A percentile compares a stretch with the other conserved stretches of the same genome.
Evolutionary conservation across 306 rosid genomes (phyloP).

Genomic region (Casuarina glauca): DNA sequence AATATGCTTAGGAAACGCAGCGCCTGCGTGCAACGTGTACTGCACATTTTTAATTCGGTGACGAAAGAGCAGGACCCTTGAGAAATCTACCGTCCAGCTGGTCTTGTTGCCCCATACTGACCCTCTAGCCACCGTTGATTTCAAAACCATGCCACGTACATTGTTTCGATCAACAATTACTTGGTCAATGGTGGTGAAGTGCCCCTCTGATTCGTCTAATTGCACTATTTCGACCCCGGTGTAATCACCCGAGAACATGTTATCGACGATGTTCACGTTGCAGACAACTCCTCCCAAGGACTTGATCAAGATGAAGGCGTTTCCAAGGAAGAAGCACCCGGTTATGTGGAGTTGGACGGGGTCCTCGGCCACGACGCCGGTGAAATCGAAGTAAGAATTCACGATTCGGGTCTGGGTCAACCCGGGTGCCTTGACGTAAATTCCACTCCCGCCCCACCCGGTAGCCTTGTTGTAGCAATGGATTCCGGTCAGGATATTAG

Average conservation of each 20-base stretch:
- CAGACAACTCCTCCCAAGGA: slow-evolving; percentile 35
- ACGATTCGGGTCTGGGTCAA: slow-evolving; percentile 42
- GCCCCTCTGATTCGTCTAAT: slow-evolving; percentile 30
- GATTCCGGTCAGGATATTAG: slow-evolving; percentile 39
- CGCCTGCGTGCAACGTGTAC: slow-evolving; percentile 33
- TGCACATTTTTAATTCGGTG: slow-evolving; percentile 35
- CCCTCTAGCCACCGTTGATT: slow-evolving; percentile 43
- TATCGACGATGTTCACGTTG: slow-evolving; percentile 35
- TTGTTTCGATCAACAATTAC: slow-evolving; percentile 39
- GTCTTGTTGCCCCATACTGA: slow-evolving; percentile 33
- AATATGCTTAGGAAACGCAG: slow-evolving; percentile 31
- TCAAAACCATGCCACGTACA: slow-evolving; percentile 36
- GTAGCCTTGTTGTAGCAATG: slow-evolving; percentile 52
- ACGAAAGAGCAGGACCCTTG: slow-evolving; percentile 33
- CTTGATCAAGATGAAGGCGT: slow-evolving; percentile 35
- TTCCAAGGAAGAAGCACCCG: slow-evolving; percentile 43
- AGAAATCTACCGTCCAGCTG: slow-evolving; percentile 38
- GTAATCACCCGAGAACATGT: slow-evolving; percentile 44
- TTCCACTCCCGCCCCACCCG: slow-evolving; percentile 38
- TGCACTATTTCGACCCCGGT: slow-evolving; percentile 37
- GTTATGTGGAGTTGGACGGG: slow-evolving; percentile 43
- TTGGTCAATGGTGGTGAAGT: slow-evolving; percentile 34
- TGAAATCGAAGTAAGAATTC: slow-evolving; percentile 40
- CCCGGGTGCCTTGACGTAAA: slow-evolving; percentile 37
- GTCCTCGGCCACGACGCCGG: slow-evolving; percentile 44